Percentiles rank a stretch among this genome's conserved stretches.
Conservation (phyloP, 2,329 filamentous ascomycete genomes). For the Sporothrix variecibatus region DNA sequence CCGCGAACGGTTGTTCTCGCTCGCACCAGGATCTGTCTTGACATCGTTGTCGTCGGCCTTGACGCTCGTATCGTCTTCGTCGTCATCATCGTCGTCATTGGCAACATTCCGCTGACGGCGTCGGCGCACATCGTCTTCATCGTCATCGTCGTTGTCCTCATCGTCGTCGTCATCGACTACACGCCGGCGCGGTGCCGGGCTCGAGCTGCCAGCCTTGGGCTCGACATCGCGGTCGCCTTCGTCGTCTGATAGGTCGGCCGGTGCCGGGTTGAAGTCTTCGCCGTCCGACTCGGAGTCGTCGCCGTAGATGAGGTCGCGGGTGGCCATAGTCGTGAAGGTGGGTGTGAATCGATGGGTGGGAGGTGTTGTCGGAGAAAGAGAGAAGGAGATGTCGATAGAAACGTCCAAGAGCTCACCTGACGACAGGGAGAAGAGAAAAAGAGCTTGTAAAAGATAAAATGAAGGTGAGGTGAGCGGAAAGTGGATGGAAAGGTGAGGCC, state of each 20-base stretch:
- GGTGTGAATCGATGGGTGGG: background rate
- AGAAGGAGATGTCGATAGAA: background rate
- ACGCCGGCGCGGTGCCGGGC: constrained; percentile 26
- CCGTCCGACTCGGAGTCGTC: constrained; percentile 74
- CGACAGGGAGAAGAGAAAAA: background rate
- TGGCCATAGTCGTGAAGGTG: constrained; percentile 22
- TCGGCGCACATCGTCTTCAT: constrained; percentile 11
- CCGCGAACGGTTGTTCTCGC: constrained; percentile 28
- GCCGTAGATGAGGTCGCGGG: constrained; percentile 24
- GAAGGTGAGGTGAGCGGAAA: background rate
- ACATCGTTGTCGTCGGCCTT: constrained; percentile 44
- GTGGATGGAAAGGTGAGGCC: background rate
- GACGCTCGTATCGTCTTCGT: constrained; percentile 41
- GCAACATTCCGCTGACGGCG: constrained; percentile 29
- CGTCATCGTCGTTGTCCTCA: constrained; percentile 32
- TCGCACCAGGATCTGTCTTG: constrained; percentile 45
- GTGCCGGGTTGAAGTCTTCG: constrained; percentile 84
- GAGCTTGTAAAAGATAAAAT: background rate
- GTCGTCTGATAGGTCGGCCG: constrained; percentile 71
- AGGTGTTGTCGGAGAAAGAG: background rate
- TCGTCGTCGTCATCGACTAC: constrained; percentile 39
- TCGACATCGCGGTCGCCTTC: constrained; percentile 54
- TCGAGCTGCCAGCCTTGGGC: constrained; percentile 32
- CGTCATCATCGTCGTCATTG: constrained; percentile 34
- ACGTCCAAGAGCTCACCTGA: background rate